These are phyloP conservation scores for Starmerella stigmatis DNA, from an alignment of 805 yeast genomes.

Conservation along the genomic window DNA sequence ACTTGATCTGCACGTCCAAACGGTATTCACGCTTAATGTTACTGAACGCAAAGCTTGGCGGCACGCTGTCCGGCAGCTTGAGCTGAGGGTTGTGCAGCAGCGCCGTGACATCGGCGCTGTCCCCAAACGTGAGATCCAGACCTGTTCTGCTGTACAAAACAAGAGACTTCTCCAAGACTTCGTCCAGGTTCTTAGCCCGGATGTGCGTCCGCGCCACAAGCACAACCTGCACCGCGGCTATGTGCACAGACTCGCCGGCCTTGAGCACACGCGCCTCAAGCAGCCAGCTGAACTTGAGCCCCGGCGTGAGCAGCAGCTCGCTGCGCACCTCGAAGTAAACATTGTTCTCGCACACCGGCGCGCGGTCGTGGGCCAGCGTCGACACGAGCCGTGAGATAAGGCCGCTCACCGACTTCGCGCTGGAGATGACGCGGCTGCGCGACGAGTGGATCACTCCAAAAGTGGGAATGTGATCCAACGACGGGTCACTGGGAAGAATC, in stretches of 20 bases:
- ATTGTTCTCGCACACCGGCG: slow-evolving; percentile 12
- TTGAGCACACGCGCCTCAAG: slow-evolving; percentile 9
- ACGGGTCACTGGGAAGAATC: slow-evolving; percentile 38
- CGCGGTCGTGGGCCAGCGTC: slow-evolving; percentile 19
- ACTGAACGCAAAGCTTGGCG: slow-evolving; percentile 50
- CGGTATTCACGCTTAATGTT: slow-evolving; percentile 42
- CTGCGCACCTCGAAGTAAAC: slow-evolving; percentile 17
- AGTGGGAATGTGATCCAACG: slow-evolving; percentile 17
- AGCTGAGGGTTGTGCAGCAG: slow-evolving; percentile 28
- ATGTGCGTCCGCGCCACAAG: slow-evolving; percentile 13
- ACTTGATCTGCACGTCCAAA: slow-evolving; percentile 28
- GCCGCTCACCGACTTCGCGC: slow-evolving; percentile 16
- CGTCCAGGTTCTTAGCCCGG: slow-evolving; percentile 20
- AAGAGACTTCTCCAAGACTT: slow-evolving; percentile 3
- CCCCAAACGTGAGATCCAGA: slow-evolving; percentile 1
- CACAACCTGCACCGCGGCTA: slow-evolving; percentile 11
- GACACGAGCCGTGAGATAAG: slow-evolving; percentile 14
- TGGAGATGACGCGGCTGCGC: slow-evolving; percentile 14
- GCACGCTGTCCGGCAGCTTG: slow-evolving; percentile 38
- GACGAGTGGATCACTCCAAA: slow-evolving; percentile 17
- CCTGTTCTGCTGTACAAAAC: slow-evolving; percentile 6
- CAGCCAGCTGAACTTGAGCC: slow-evolving; percentile 17
- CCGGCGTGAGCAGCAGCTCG: slow-evolving; percentile 22
- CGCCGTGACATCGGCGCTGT: slow-evolving; percentile 24
- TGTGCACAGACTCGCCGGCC: slow-evolving; percentile 6